Evolutionary conservation across 2,329 filamentous ascomycete genomes (phyloP).

Genomic region (Ceratocystis destructans): DNA sequence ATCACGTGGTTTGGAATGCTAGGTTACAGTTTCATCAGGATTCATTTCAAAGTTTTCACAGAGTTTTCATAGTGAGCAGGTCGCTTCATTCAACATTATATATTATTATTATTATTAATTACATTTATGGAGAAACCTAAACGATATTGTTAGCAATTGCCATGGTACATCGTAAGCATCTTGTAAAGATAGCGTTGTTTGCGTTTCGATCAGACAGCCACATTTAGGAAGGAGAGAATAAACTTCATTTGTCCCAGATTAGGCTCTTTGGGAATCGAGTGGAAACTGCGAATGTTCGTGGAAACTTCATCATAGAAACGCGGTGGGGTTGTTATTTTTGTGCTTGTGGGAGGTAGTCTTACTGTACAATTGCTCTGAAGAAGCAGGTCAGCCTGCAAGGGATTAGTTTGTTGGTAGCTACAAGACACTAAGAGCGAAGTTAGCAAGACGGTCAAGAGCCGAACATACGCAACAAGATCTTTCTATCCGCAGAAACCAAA

Average conservation of each 20-base stretch:
- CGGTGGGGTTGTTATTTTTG: not conserved
- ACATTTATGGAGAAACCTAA: not conserved
- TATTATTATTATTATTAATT: too few relatives aligned
- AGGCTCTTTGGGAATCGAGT: slow-evolving; percentile 62
- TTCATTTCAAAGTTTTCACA: too few relatives aligned
- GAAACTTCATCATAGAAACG: slow-evolving; percentile 54
- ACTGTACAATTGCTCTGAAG: not conserved
- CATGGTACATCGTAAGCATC: not conserved
- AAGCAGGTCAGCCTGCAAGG: slow-evolving; percentile 2
- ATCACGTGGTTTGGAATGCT: too few relatives aligned
- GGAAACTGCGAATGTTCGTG: slow-evolving; percentile 78
- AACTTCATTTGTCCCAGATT: slow-evolving; percentile 55
- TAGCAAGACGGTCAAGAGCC: slow-evolving; percentile 8
- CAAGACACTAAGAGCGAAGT: not conserved
- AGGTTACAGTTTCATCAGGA: too few relatives aligned
- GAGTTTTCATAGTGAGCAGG: too few relatives aligned
- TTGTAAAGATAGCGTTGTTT: slow-evolving; percentile 3
- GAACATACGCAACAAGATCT: slow-evolving; percentile 19
- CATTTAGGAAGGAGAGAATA: slow-evolving; percentile 45
- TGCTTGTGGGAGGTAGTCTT: not conserved
- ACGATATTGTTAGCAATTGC: slow-evolving; percentile 10
- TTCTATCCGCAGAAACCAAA: not conserved
- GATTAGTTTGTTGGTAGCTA: not conserved
- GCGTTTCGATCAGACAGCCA: slow-evolving; percentile 51
- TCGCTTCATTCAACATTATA: too few relatives aligned